These are phyloP conservation scores for Trametes hirsuta DNA, from an alignment of 1,284 basidiomycete species.

Conservation along the genomic window DNA sequence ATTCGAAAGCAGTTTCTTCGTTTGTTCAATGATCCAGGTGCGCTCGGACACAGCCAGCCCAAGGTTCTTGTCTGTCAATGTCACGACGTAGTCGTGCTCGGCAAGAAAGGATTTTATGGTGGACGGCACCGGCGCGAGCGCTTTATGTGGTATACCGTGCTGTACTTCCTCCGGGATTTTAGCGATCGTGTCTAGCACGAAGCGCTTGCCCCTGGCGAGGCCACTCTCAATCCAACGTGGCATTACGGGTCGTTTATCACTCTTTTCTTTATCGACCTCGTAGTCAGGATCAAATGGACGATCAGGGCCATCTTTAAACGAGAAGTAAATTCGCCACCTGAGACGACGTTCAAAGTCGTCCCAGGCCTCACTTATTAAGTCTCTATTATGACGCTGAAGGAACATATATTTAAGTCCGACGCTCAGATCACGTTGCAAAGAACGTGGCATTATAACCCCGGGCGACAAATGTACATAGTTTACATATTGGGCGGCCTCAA, in stretches of 20 bases:
- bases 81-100: neutral
- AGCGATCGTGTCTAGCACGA: neutral
- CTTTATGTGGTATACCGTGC: neutral
- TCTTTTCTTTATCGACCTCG: no score
- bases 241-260: neutral
- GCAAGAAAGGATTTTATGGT: neutral
- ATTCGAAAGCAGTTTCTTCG: constrained; percentile 7
- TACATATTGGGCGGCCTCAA: neutral
- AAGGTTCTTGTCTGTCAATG: constrained; percentile 8
- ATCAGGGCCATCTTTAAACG: no score
- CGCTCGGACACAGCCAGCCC: constrained; percentile 7
- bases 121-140: neutral
- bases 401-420: no score
- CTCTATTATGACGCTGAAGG: no score
- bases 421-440: neutral
- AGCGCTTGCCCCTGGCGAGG: neutral
- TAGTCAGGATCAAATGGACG: no score
- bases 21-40: constrained; percentile 11
- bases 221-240: neutral
- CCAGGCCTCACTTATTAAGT: no score
- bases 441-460: neutral
- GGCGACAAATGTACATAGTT: neutral
- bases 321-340: no score
- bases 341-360: no score
- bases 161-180: neutral